Conservation (phyloP, 2,329 filamentous ascomycete genomes). For the Coniochaeta ligniaria region DNA sequence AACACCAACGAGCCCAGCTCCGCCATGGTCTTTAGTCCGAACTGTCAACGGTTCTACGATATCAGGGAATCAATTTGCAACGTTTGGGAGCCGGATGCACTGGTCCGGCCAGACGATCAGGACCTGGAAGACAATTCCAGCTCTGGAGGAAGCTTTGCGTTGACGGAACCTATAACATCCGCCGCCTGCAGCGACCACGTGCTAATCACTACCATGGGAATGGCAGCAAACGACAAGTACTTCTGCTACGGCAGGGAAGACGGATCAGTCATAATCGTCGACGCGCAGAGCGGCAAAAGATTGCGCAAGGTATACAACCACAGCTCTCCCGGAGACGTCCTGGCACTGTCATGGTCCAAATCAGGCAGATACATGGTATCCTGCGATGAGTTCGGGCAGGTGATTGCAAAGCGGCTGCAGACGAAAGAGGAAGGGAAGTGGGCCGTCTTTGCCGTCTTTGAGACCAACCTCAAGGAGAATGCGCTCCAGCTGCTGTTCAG, state of each 20-base stretch:
- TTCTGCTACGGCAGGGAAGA: slow-evolving; percentile 3
- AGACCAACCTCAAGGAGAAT: background rate
- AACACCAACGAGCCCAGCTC: background rate
- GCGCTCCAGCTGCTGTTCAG: slow-evolving; percentile 3
- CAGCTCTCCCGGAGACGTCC: background rate
- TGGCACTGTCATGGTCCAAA: background rate
- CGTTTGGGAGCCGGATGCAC: slow-evolving; percentile 1
- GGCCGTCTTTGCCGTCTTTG: slow-evolving; percentile 1
- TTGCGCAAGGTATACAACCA: slow-evolving; percentile 3
- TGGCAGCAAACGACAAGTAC: background rate
- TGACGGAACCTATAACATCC: slow-evolving; percentile 1
- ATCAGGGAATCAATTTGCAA: background rate
- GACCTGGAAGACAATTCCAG: slow-evolving; percentile 1
- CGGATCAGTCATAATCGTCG: background rate
- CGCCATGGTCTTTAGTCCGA: background rate
- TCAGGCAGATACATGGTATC: slow-evolving; percentile 1
- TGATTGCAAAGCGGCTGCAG: slow-evolving; percentile 1
- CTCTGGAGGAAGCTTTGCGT: background rate
- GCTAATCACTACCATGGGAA: background rate
- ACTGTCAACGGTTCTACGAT: slow-evolving; percentile 3
- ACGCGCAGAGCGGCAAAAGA: background rate
- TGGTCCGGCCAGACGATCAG: background rate
- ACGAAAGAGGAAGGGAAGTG: slow-evolving; percentile 2
- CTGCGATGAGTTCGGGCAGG: background rate
- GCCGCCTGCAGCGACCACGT: background rate